phyloP scores from a whole-genome alignment of 1,139 yeast species.

The Yarrowia galli region DNA sequence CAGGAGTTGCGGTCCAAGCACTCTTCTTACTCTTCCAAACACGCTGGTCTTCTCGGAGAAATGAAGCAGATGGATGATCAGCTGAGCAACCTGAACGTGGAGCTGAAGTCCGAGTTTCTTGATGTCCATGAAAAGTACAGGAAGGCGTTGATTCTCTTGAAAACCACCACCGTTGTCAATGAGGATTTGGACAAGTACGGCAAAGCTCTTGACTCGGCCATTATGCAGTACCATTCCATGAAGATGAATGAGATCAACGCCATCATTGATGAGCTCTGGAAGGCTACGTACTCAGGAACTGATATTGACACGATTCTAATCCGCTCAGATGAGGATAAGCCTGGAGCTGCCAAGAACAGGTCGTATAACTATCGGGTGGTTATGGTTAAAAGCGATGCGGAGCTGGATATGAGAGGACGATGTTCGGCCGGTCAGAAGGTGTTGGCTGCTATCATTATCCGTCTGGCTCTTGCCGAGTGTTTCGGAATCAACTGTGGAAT shows the following conservation, averaged over 20 bases:
- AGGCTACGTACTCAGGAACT: constrained; percentile 90
- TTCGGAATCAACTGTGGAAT: constrained; percentile 95
- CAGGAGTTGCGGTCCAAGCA: constrained; percentile 61
- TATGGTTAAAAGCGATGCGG: constrained; percentile 91
- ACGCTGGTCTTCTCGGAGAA: constrained; percentile 85
- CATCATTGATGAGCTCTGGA: constrained; percentile 90
- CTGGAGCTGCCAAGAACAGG: constrained; percentile 51
- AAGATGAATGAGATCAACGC: constrained; percentile 94
- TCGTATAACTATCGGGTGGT: constrained; percentile 93
- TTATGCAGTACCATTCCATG: constrained; percentile 88
- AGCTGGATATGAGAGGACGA: constrained; percentile 96
- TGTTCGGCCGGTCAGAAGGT: constrained; percentile 99
- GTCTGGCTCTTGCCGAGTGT: constrained; percentile 93
- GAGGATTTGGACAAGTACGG: constrained; percentile 85
- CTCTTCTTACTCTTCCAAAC: constrained; percentile 66
- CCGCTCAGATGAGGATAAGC: constrained; percentile 71
- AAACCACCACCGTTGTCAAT: constrained; percentile 78
- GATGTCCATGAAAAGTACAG: constrained; percentile 70
- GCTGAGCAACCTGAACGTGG: constrained; percentile 60
- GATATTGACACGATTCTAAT: constrained; percentile 93
- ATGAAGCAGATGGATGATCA: constrained; percentile 83
- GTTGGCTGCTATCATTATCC: constrained; percentile 85
- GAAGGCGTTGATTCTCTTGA: constrained; percentile 76
- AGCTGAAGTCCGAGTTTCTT: constrained; percentile 72
- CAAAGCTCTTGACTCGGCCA: constrained; percentile 88